Percentiles rank a stretch among this genome's conserved stretches.
These are phyloP conservation scores for Casuarina equisetifolia DNA, from an alignment of 306 rosid species.

Conservation along the genomic window DNA sequence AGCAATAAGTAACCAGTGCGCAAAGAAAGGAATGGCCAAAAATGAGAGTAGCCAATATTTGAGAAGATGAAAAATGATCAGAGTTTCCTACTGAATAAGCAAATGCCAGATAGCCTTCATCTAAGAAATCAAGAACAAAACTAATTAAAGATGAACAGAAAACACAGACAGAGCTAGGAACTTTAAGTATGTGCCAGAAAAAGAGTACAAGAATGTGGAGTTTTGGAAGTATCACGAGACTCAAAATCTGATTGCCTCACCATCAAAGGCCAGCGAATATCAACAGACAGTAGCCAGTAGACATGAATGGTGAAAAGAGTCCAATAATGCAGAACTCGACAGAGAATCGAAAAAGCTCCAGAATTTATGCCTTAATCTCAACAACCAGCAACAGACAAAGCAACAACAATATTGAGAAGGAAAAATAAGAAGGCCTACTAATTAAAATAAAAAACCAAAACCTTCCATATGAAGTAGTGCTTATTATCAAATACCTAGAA, in stretches of 20 bases:
- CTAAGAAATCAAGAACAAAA: no score
- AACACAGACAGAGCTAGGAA: no score
- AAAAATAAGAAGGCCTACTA: neutral
- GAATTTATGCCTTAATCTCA: neutral
- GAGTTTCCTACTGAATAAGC: neutral
- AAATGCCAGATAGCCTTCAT: no score
- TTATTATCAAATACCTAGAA: no score
- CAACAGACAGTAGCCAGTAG: no score
- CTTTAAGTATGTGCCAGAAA: no score
- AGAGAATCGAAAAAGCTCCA: neutral
- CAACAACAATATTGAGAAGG: neutral
- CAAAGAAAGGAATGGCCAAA: neutral
- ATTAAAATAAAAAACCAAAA: neutral
- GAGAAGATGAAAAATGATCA: neutral
- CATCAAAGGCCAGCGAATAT: no score
- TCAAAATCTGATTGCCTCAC: no score
- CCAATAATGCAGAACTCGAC: neutral
- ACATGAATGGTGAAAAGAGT: neutral
- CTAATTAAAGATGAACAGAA: no score
- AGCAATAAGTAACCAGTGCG: neutral
- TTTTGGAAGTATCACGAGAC: no score
- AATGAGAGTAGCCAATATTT: neutral
- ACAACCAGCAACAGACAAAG: neutral
- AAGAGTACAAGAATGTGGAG: no score
- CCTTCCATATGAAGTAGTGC: no score